Evolutionary conservation across 192 early-diverging fungal genomes (phyloP).

Genomic region (Umbelopsis vinacea): DNA sequence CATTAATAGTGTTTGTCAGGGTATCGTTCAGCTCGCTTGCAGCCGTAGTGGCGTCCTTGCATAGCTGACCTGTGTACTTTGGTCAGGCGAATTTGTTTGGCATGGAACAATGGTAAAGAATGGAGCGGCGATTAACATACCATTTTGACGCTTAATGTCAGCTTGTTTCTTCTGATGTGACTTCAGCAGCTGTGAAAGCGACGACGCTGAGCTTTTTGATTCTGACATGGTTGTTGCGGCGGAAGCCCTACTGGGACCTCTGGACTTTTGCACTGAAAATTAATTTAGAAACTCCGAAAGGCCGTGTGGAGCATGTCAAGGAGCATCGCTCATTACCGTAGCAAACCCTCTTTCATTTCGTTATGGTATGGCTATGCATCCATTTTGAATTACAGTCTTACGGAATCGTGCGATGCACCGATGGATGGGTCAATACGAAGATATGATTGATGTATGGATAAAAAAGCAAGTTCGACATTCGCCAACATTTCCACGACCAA

Average conservation of each 20-base stretch:
- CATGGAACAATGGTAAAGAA: not conserved
- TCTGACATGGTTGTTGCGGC: not conserved
- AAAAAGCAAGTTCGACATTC: not conserved
- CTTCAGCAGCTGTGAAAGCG: conserved; percentile 54
- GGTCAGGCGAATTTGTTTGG: not conserved
- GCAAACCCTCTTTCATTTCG: conserved; percentile 10
- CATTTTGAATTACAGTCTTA: not conserved
- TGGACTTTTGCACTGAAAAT: not conserved
- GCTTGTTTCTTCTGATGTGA: conserved; percentile 67
- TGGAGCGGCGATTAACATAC: conserved; percentile 33
- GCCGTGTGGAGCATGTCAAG: not conserved
- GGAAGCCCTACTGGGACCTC: not conserved
- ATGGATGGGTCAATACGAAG: conserved; percentile 19
- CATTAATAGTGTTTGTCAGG: conserved; percentile 61
- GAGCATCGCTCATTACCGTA: not conserved
- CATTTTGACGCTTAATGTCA: conserved; percentile 51
- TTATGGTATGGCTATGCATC: conserved; percentile 22
- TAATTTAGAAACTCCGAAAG: conserved; percentile 11
- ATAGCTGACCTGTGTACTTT: conserved; percentile 57
- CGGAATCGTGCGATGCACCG: conserved; percentile 17
- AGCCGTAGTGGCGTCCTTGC: conserved; percentile 55
- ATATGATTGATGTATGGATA: not conserved
- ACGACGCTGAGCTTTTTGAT: conserved; percentile 23
- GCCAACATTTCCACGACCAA: not conserved
- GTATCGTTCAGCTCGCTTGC: conserved; percentile 60